Conservation (phyloP, 108 stramenopile genomes). For the Cylindrotheca fusiformis region DNA sequence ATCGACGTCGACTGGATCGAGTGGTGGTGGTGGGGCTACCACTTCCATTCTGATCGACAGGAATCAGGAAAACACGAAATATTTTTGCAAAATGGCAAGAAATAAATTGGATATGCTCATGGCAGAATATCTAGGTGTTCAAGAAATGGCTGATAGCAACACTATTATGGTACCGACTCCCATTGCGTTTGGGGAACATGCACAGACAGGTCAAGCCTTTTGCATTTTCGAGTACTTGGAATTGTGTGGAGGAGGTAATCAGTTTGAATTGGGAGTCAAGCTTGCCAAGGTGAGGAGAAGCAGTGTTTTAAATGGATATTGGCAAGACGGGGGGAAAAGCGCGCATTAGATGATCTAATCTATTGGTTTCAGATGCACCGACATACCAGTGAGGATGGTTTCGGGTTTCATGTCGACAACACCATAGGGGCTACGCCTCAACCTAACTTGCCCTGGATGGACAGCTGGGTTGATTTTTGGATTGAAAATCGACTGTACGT, state of each 20-base stretch:
- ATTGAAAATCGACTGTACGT: constrained; percentile 61
- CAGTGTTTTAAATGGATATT: constrained; percentile 37
- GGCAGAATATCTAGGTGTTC: constrained; percentile 76
- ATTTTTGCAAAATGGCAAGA: constrained; percentile 66
- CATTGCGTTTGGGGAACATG: constrained; percentile 54
- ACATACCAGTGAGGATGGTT: constrained; percentile 24
- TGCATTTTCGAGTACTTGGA: constrained; percentile 77
- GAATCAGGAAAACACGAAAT: constrained; percentile 34
- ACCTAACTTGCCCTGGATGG: constrained; percentile 68
- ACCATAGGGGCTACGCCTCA: constrained; percentile 79
- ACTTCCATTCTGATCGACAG: constrained; percentile 42
- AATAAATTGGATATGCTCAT: constrained; percentile 54
- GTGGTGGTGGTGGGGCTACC: constrained; percentile 57
- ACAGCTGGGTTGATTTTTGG: constrained; percentile 83
- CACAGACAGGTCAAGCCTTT: constrained; percentile 37
- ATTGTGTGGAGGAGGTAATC: constrained; percentile 57
- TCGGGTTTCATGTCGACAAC: constrained; percentile 79
- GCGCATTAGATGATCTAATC: too few species aligned
- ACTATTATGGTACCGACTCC: constrained; percentile 74
- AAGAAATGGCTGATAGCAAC: constrained; percentile 62
- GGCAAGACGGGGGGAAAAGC: not conserved
- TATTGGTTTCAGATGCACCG: too few species aligned
- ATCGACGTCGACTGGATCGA: constrained; percentile 39
- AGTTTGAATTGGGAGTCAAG: constrained; percentile 59
- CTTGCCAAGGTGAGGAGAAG: too few species aligned